Evolutionary conservation across 2,329 filamentous ascomycete genomes (phyloP).

Genomic region (Drechslera avenae): DNA sequence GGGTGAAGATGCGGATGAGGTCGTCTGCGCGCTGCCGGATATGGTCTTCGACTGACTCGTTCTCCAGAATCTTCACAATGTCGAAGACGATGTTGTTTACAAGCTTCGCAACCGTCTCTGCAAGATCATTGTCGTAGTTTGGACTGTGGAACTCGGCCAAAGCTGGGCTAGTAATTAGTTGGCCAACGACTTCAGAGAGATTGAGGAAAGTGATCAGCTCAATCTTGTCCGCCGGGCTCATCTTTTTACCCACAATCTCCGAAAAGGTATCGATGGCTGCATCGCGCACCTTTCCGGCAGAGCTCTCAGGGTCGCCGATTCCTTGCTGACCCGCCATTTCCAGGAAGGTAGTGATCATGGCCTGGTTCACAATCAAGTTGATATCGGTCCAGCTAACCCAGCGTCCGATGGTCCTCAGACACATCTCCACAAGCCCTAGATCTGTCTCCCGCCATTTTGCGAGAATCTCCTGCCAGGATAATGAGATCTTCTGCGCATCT

Average conservation of each 20-base stretch:
- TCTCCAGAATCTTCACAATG: slow-evolving; percentile 84
- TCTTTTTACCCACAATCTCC: slow-evolving; percentile 97
- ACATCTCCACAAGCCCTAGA: slow-evolving; percentile 81
- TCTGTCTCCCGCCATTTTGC: slow-evolving; percentile 71
- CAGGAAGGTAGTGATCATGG: slow-evolving; percentile 83
- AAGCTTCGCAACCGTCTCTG: slow-evolving; percentile 91
- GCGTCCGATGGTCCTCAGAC: slow-evolving; percentile 87
- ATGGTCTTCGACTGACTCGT: slow-evolving; percentile 64
- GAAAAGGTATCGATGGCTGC: slow-evolving; percentile 93
- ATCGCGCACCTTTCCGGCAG: slow-evolving; percentile 77
- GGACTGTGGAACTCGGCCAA: slow-evolving; percentile 78
- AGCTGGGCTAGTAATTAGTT: slow-evolving; percentile 82
- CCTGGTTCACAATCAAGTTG: slow-evolving; percentile 79
- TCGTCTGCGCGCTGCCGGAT: slow-evolving; percentile 77
- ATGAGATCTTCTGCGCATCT: slow-evolving; percentile 86
- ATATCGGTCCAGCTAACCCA: slow-evolving; percentile 99
- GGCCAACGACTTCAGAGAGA: slow-evolving; percentile 79
- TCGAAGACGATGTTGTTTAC: slow-evolving; percentile 90
- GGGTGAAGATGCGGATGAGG: slow-evolving; percentile 81
- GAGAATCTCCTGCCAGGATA: slow-evolving; percentile 90
- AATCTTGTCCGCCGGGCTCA: slow-evolving; percentile 91
- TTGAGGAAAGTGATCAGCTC: slow-evolving; percentile 92
- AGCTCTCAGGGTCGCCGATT: slow-evolving; percentile 62
- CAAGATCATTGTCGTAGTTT: slow-evolving; percentile 92
- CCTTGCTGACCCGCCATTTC: slow-evolving; percentile 78